Conservation (phyloP, 495 filamentous ascomycete genomes). For the Lasiosphaeria hispida region DNA sequence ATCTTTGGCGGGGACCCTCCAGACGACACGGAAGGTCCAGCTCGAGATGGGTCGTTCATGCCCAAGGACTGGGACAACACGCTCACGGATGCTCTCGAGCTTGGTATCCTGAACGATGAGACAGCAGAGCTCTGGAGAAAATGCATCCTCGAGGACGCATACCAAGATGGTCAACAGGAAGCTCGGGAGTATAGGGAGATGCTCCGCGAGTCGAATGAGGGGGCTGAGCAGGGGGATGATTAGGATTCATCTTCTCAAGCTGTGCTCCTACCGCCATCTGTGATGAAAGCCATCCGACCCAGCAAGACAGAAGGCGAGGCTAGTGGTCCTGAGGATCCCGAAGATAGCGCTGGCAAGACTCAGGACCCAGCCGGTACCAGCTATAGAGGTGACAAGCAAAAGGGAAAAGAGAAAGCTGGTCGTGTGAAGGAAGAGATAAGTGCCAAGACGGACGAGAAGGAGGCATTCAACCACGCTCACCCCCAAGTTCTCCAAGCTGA, state of each 20-base stretch:
- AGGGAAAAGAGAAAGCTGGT: not conserved
- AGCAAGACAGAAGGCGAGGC: too few species aligned
- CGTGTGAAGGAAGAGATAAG: not conserved
- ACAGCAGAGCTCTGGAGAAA: not conserved
- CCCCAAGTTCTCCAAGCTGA: not conserved
- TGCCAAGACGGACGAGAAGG: too few species aligned
- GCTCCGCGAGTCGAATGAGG: not conserved
- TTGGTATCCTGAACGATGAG: not conserved
- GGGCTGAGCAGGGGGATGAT: not conserved
- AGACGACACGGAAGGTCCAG: not conserved
- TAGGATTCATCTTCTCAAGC: not conserved
- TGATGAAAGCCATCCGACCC: conserved; percentile 1
- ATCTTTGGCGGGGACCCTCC: conserved; percentile 10
- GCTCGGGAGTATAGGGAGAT: conserved; percentile 2
- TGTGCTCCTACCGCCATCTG: too few species aligned
- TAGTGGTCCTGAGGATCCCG: too few species aligned
- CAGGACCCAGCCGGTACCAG: not conserved
- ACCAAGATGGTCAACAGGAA: not conserved
- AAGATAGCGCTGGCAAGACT: not conserved
- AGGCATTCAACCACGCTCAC: too few species aligned
- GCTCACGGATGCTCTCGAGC: not conserved
- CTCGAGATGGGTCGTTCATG: not conserved
- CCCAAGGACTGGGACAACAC: conserved; percentile 1
- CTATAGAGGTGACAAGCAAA: not conserved
- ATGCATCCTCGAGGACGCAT: conserved; percentile 1